Percentiles rank a stretch among this genome's conserved stretches.
Evolutionary conservation across 371 early-diverging fungal species (phyloP).

Genomic region (Mucor plumbeus): DNA sequence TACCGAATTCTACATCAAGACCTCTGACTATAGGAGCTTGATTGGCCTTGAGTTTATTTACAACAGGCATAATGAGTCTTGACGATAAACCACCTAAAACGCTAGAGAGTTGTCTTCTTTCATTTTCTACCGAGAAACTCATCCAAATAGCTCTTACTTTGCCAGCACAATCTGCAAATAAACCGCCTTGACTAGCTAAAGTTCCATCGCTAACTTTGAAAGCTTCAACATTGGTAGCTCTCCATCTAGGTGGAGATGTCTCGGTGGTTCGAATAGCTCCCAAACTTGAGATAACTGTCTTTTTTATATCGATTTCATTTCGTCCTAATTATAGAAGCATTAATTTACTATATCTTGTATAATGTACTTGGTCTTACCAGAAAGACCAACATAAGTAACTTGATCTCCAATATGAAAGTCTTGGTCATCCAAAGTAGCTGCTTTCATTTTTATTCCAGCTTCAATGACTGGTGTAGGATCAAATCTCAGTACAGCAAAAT

Average conservation of each 20-base stretch:
- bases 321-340: constrained; percentile 26
- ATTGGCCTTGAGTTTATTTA: constrained; percentile 40
- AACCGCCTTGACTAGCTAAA: constrained; percentile 66
- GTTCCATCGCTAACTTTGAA: constrained; percentile 72
- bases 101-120: constrained; percentile 51
- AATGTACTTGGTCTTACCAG: constrained; percentile 10
- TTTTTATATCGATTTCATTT: constrained; percentile 56
- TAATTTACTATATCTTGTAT: not conserved
- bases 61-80: constrained; percentile 36
- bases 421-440: constrained; percentile 50
- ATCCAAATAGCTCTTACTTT: constrained; percentile 81
- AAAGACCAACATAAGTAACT: constrained; percentile 66
- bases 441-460: constrained; percentile 61
- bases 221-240: constrained; percentile 78
- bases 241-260: constrained; percentile 63
- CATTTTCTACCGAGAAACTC: constrained; percentile 67
- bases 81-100: constrained; percentile 65
- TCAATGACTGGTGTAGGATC: constrained; percentile 65
- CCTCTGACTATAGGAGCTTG: constrained; percentile 50
- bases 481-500: constrained; percentile 80
- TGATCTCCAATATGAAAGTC: constrained; percentile 65
- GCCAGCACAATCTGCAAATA: constrained; percentile 72
- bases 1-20: constrained; percentile 78
- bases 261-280: constrained; percentile 66
- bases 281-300: constrained; percentile 59